Evolutionary conservation across 352 stramenopile species (phyloP).

Genomic region (Phytopythium sindhum): DNA sequence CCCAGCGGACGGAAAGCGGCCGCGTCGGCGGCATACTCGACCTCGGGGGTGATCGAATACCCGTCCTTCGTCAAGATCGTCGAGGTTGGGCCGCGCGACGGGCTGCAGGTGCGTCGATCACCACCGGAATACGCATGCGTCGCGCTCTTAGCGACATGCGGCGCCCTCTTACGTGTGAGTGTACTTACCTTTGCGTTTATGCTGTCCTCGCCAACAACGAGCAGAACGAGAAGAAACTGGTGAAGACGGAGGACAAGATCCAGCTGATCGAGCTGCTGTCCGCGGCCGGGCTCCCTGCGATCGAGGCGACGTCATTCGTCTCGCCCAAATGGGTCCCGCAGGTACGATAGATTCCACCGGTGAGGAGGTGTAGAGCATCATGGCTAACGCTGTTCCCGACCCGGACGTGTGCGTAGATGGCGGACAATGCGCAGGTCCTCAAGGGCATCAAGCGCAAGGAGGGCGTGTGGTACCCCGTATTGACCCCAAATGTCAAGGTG

Average conservation of each 20-base stretch:
- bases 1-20: constrained; percentile 6
- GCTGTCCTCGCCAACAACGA: neutral
- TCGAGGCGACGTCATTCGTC: constrained; percentile 95
- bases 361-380: neutral
- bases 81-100: constrained; percentile 94
- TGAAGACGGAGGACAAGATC: constrained; percentile 91
- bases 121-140: neutral
- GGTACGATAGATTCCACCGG: constrained; percentile 19
- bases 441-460: constrained; percentile 69
- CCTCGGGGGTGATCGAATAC: constrained; percentile 28
- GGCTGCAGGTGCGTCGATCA: constrained; percentile 64
- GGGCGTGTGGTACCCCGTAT: constrained; percentile 85
- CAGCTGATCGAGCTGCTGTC: constrained; percentile 90
- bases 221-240: constrained; percentile 90
- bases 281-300: constrained; percentile 81
- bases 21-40: constrained; percentile 7
- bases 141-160: neutral
- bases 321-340: constrained; percentile 97
- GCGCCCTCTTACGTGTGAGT: no score
- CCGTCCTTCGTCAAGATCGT: constrained; percentile 88
- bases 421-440: constrained; percentile 89
- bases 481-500: constrained; percentile 94
- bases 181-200: no score
- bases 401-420: constrained; percentile 80
- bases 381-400: neutral